Evolutionary conservation across 371 early-diverging fungal species (phyloP).

Genomic region (Mucor plumbeus): DNA sequence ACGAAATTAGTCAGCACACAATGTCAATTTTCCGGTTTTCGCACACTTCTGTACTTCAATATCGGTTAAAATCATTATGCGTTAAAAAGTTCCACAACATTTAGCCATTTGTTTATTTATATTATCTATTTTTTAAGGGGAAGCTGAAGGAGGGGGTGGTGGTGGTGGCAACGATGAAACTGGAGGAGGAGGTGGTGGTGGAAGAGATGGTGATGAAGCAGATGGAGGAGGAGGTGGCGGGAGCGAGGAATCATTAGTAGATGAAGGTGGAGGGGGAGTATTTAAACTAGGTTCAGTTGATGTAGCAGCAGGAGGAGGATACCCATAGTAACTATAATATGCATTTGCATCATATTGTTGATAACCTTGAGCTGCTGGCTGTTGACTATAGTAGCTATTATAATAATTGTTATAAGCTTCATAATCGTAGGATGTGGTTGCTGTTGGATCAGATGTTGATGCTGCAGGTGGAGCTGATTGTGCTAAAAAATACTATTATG

Average conservation of each 20-base stretch:
- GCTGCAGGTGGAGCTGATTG: background rate
- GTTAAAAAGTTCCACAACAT: background rate
- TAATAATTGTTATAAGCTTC: slow-evolving; percentile 21
- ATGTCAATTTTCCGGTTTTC: background rate
- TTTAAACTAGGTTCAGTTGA: background rate
- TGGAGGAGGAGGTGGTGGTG: slow-evolving; percentile 24
- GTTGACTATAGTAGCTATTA: slow-evolving; percentile 25
- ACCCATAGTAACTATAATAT: slow-evolving; percentile 52
- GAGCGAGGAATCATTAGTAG: slow-evolving; percentile 24
- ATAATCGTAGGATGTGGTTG: slow-evolving; percentile 18
- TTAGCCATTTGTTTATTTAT: slow-evolving; percentile 8
- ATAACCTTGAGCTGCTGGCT: slow-evolving; percentile 22
- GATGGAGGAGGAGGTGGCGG: slow-evolving; percentile 24
- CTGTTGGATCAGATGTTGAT: slow-evolving; percentile 19
- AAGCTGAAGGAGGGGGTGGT: slow-evolving; percentile 19
- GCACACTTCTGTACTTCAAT: slow-evolving; percentile 13
- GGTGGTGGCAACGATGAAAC: background rate
- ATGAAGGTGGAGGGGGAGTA: slow-evolving; percentile 15
- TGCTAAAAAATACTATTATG: no score
- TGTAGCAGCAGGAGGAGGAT: slow-evolving; percentile 29
- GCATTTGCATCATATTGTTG: slow-evolving; percentile 49
- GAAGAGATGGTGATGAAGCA: slow-evolving; percentile 9
- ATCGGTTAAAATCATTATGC: background rate
- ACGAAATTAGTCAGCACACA: slow-evolving; percentile 3
- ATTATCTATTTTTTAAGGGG: slow-evolving; percentile 3